Evolutionary conservation across 352 stramenopile genomes (phyloP), one percentile per base, ranked within the genome.

Genomic region (Phytopythium montanum): DNA sequence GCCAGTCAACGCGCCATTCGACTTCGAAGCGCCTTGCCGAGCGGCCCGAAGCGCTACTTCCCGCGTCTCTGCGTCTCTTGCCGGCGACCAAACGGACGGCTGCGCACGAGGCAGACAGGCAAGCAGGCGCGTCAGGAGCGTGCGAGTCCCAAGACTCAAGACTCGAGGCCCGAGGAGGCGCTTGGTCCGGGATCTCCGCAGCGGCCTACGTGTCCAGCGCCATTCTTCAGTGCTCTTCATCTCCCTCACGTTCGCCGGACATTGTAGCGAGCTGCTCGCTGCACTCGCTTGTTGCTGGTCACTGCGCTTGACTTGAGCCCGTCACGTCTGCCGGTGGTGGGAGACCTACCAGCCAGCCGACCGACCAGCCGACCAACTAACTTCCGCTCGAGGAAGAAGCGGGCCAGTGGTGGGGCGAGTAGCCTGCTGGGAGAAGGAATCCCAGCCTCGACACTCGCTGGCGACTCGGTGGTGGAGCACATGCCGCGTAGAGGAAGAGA

Each of bases 401-500:
- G 39, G 19, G 14, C 18, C 39, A 23, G 14, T 45, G 39, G 39
- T 12, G 39, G 19, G 39, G 33, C 33, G 33, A 38, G 33, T 38
- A 12, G 9, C 9, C 1, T 12, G 33, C 33, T 38, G 33, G 33
- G 33, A 38, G 33, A 12, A 38, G 5, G 33, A 38, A 45, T 45
- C 18, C 3, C 39, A 4, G 39, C 19, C 16, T 23, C 18, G 2
- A 23, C 39, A 8, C 39, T 21, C 14, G 18, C 5, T 10, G 7
- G 1, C 19, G 13, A 21, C 16, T n/a, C 38, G 5, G 5, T 7
- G 16, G 5, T n/a, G 18, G 3, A n/a, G 5, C 39, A 25, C 7
- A 52, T 52, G 45, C 45, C 45, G 26, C 45, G 45, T 16, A 52
- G 44, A 14, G 18, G 25, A 16, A 51, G 44, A 16, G 44, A 36